Percentiles rank a stretch among this genome's conserved stretches.
Conservation (phyloP, 164 flowering plant species). For the Hamamelis virginiana region DNA sequence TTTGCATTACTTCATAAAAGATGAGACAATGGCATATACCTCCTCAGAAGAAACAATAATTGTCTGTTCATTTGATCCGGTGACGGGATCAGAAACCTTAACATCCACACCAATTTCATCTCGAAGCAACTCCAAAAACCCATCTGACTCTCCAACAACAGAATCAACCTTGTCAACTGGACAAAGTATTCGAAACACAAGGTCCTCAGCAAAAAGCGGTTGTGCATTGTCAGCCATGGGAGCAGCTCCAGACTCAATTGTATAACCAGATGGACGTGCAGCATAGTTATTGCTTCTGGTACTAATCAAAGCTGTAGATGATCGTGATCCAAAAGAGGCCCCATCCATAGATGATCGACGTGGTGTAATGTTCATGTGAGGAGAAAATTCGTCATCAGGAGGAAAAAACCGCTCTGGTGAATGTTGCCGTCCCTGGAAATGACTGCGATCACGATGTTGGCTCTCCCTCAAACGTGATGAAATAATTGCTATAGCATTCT, state of each 20-base stretch:
- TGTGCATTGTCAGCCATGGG: conserved; percentile 46
- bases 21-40: conserved; percentile 62
- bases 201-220: conserved; percentile 55
- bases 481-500: conserved; percentile 75
- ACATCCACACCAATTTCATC: conserved; percentile 90
- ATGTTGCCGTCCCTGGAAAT: conserved; percentile 62
- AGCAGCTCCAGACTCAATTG: conserved; percentile 45
- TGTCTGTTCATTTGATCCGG: conserved; percentile 72
- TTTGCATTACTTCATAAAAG: too few species aligned
- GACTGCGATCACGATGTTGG: conserved; percentile 89
- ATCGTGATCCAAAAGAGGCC: conserved; percentile 42
- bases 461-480: conserved; percentile 93
- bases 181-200: conserved; percentile 90
- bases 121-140: conserved; percentile 76
- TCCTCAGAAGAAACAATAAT: conserved; percentile 80
- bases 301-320: conserved; percentile 29
- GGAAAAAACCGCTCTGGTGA: conserved; percentile 71
- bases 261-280: conserved; percentile 48
- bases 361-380: conserved; percentile 42
- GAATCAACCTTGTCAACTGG: conserved; percentile 69
- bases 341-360: conserved; percentile 53
- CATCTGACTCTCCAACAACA: conserved; percentile 77
- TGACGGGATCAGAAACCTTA: conserved; percentile 59
- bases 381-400: conserved; percentile 74
- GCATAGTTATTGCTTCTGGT: conserved; percentile 42